These are phyloP conservation scores for Diplodia sapinea DNA, from an alignment of 2,329 filamentous ascomycete species.

Conservation along the genomic window DNA sequence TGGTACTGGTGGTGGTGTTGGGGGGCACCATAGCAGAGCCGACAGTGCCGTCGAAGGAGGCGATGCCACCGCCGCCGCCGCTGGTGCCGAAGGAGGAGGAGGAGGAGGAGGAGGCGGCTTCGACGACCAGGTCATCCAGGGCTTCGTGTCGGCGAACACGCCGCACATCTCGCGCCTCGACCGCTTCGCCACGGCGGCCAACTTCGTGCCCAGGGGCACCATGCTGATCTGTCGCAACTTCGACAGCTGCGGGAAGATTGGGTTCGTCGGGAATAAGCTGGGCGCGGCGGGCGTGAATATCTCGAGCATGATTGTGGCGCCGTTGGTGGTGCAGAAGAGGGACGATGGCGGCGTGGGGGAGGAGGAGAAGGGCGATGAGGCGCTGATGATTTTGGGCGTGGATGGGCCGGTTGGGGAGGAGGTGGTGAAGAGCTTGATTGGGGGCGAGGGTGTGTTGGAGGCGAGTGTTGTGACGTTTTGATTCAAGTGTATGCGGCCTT, in stretches of 20 bases:
- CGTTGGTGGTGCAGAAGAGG: slow-evolving; percentile 52
- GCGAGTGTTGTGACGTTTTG: slow-evolving; percentile 58
- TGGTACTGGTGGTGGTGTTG: background rate
- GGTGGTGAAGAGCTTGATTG: slow-evolving; percentile 57
- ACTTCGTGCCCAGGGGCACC: slow-evolving; percentile 74
- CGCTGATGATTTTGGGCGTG: slow-evolving; percentile 81
- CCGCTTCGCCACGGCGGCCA: slow-evolving; percentile 67
- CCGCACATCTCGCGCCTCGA: slow-evolving; percentile 75
- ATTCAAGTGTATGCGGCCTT: background rate
- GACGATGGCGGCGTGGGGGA: slow-evolving; percentile 30
- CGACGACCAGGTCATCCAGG: slow-evolving; percentile 63
- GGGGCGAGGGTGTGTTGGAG: slow-evolving; percentile 58
- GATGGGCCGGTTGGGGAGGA: slow-evolving; percentile 67
- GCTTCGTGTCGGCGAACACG: slow-evolving; percentile 68
- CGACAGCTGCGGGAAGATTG: slow-evolving; percentile 82
- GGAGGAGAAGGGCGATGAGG: slow-evolving; percentile 55
- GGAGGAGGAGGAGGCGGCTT: too few species aligned
- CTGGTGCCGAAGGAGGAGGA: too few species aligned
- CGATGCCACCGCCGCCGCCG: too few species aligned
- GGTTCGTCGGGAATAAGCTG: slow-evolving; percentile 73
- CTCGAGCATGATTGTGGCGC: slow-evolving; percentile 76
- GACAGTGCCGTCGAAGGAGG: background rate
- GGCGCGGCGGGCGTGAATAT: slow-evolving; percentile 77
- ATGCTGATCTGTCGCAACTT: slow-evolving; percentile 82
- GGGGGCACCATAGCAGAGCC: background rate